Evolutionary conservation across 2,329 filamentous ascomycete genomes (phyloP), one percentile per base, ranked within the genome.

Genomic region (Shiraia sp.): DNA sequence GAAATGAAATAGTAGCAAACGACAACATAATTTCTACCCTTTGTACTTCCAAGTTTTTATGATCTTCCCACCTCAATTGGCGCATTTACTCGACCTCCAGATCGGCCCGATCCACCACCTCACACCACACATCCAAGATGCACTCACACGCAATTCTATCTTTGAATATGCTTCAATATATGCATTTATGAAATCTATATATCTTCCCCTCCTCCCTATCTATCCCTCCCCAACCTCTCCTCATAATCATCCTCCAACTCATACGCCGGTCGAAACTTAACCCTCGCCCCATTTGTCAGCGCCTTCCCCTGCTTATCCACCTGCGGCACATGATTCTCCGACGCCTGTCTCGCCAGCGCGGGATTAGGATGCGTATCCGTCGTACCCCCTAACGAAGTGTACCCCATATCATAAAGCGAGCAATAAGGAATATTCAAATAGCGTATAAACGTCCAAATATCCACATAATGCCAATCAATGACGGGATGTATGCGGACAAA

Each of bases 401-500:
- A 96, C 8, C 92, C 92, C 53, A 77, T 76, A 66, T 96, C 90
- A 69, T 99, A 99, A 17, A 99, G 76, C 9, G 77, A 73, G 69
- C 93, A 97, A 65, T 96, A 99, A 4, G 85, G 83, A 19, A 97
- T 83, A 1, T 82, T 78, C 22, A 97, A 73, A 60, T 87, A 83
- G 22, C 86, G 81, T 48, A 95, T 87, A 65, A 95, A 93, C 85
- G 85, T 82, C 93, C 93, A 97, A 39, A 97, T 92, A 68, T 97
- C 92, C 9, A 83, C 81, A 69, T 96, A 96, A 68, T 93, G 89
- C 93, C 93, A 99, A 71, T 99, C 93, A 63, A 99, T 91, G 8
- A 99, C 88, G 0, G 93, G 92, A 70, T 99, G 90, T 46, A 97
- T 79, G 44, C 93, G 82, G 85, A 97, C 91, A 62, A 97, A 96